These are phyloP conservation scores for Phialocephala subalpina DNA, from an alignment of 2,329 filamentous ascomycete genomes.

Conservation along the genomic window DNA sequence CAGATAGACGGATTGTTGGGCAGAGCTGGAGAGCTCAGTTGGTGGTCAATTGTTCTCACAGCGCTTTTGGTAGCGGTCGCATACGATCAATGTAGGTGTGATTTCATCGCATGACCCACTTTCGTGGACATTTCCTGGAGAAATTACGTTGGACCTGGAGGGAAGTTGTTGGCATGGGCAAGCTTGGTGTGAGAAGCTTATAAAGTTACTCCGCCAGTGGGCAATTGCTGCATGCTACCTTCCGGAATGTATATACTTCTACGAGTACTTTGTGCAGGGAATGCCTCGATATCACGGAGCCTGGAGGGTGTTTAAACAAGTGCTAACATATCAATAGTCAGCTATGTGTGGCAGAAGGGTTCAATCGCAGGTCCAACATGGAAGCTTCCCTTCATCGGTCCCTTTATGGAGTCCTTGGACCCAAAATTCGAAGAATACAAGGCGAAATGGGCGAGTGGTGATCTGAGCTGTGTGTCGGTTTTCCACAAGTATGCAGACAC, in stretches of 20 bases:
- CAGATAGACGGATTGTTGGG: conserved; percentile 38
- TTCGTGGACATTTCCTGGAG: background rate
- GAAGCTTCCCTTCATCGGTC: conserved; percentile 91
- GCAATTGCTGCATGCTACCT: background rate
- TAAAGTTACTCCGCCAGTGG: background rate
- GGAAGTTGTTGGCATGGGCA: background rate
- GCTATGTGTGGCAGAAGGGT: conserved; percentile 78
- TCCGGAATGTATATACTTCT: background rate
- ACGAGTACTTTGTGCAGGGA: background rate
- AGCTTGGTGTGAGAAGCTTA: background rate
- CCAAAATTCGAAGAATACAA: conserved; percentile 93
- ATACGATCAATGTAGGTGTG: conserved; percentile 86
- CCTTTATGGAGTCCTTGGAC: conserved; percentile 90
- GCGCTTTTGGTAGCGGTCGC: conserved; percentile 74
- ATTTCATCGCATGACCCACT: background rate
- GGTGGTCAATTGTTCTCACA: conserved; percentile 74
- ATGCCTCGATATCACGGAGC: background rate
- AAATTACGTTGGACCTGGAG: too few species aligned
- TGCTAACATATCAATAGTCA: conserved; percentile 58
- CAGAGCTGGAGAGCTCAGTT: conserved; percentile 47
- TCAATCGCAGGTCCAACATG: conserved; percentile 76
- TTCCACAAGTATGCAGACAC: conserved; percentile 88
- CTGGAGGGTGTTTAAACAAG: background rate
- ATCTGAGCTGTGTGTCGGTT: conserved; percentile 95
- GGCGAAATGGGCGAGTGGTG: conserved; percentile 89